Base-by-base conservation (phyloP, 2,329 filamentous ascomycete species). In the Thelonectria rubi region DNA sequence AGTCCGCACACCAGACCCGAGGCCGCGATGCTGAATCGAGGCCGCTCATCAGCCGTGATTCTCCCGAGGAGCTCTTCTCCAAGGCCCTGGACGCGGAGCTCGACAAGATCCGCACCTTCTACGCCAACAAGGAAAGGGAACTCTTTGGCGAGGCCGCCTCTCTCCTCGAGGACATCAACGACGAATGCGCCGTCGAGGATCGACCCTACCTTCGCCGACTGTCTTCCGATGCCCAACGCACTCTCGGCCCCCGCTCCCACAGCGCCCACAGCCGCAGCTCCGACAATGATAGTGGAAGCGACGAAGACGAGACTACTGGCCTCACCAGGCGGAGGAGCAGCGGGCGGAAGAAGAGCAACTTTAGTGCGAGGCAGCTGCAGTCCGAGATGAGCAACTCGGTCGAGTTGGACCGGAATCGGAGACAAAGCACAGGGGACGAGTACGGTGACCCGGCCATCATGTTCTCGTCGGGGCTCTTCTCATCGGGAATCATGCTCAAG, bases 91-190 rank as follows among this genome's bases (percentile, higher is more conserved):
- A 96, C 72, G 86, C 91, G 43, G 95, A 99, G 76, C 81, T 99
- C 52, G 94, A 98, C 73, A 98, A 98, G 82, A 93, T 99, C 63
- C 91, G 88, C 72, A 91, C 90, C 0, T 99, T 99, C 77, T 98
- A 95, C 77, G 85, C 89, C 64, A 80, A 92, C 63, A 99, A 99
- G 77, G 94, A 99, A 78, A 83, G 87, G 21, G 94, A 98, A 75
- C 88, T 99, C 14, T 88, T 91, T 62, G 88, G 90, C 54, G 94
- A 97, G 75, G 87, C 94, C 9, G 87, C 90, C 49, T 85, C 89
- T 37, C 80, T 98, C n/a, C 78, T 94, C 57, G 83, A 83, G 50
- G 94, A 98, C 72, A 86, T 92, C 43, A 86, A 87, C 55, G 80
- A 94, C 62, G 83, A 85, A 15, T 87, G 89, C 57, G 81, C 82